Base-by-base conservation (phyloP, 768 basidiomycete genomes). In the Termitomyces sp. region DNA sequence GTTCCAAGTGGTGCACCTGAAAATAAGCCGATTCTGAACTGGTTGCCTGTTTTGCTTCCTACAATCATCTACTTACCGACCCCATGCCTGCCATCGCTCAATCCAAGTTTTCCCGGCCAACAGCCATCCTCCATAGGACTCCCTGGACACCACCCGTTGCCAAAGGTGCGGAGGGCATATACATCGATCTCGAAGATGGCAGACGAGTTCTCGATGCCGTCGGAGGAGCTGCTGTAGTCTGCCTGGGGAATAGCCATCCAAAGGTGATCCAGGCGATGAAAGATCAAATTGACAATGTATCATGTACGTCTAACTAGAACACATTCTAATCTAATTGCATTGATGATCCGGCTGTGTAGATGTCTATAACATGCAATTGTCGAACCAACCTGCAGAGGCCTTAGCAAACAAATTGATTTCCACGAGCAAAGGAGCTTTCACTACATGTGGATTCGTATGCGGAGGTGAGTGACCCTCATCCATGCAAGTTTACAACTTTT, bases 281-380 rank as follows among this genome's bases (percentile, higher is more conserved):
- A 68, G 83, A 90, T 55, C 92, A 94, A 63, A 75, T 88, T 16
- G 90, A 91, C 70, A 84, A 83, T 63, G 72, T 93, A 42, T 76
- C 89, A 21, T 94, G 91, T 92, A 62, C 51, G 87, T 75, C 46
- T 23, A n/a, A 29, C 16, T 23, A n/a, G 29, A 54, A 17, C 16
- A 27, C 42, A 41, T 31, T 51, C 17, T 48, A 27, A 50, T 31
- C 40, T 32, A 31, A 5, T 43, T 6, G 19, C 12, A 19, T 34
- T 7, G 37, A 32, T 35, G 10, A 19, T 29, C 31, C 32, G 3
- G 29, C 46, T 44, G 17, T 49, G 2, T 51, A 92, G 92, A 93
- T 79, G 87, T 91, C 6, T 95, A 92, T 66, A 92, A 89, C 60
- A 86, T 91, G 83, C 91, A 93, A 66, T 68, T 92, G 19, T 86